Evolutionary conservation across 2,329 filamentous ascomycete genomes (phyloP), one percentile per base, ranked within the genome.

Genomic region (Aurifilum marmelostoma): DNA sequence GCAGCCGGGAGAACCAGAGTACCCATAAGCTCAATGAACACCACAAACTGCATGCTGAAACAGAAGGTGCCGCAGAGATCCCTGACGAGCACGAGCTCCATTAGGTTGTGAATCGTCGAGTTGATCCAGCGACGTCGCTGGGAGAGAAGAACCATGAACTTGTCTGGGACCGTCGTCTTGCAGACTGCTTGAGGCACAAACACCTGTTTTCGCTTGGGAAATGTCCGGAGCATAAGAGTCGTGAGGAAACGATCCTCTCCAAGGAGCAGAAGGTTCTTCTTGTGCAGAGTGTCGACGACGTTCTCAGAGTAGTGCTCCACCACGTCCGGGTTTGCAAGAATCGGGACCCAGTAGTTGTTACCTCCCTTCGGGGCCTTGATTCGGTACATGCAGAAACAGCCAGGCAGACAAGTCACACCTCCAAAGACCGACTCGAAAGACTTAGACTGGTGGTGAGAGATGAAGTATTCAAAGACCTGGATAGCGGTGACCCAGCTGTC

Each of bases 341-440:
- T 98, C 9, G 96, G 96, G 32, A 99, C 96, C 96, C 96, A 99
- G 83, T 98, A 99, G 84, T 99, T 98, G 79, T 98, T 94, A 34
- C 92, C 95, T 73, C 96, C 96, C 83, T 99, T 99, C 71, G 96
- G 97, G 39, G 96, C 92, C 83, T 99, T 99, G 88, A 99, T 98
- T 76, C 96, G 92, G 84, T 99, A 99, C 97, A 99, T 99, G 86
- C 94, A 97, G 89, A 99, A 99, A 85, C 96, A 99, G 73, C 96
- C 96, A 21, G 96, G 96, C 74, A 99, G 85, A 86, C 96, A 99
- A 73, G 96, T 99, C 71, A 99, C 96, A 91, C 96, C 96, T 82
- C 96, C 96, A 80, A 99, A 99, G 73, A 97, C 92, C 0, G 94
- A 97, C 80, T 99, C 96, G 81, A 99, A 99, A 4, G 95, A 94